Evolutionary conservation across 768 basidiomycete genomes (phyloP).

Genomic region (Lactarius sp.): DNA sequence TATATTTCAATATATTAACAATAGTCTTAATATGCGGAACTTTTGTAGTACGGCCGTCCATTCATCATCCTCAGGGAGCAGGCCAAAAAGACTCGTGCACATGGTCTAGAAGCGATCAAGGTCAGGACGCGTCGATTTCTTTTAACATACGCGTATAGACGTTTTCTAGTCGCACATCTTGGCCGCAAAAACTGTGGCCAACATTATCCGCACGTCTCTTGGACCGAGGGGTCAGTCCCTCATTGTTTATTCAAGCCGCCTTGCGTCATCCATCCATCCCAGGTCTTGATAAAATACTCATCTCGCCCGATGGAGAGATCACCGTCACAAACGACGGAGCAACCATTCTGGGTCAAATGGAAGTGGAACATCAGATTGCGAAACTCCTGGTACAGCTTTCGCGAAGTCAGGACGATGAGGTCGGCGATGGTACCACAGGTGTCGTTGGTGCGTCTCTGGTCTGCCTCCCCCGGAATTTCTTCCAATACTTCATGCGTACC

Average conservation of each 20-base stretch:
- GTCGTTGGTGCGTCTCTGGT: slow-evolving; percentile 77
- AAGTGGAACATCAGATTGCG: slow-evolving; percentile 98
- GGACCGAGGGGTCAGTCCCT: slow-evolving; percentile 79
- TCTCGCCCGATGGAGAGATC: slow-evolving; percentile 96
- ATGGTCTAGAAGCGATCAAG: slow-evolving; percentile 95
- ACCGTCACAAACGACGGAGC: slow-evolving; percentile 99
- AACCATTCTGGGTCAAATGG: slow-evolving; percentile 97
- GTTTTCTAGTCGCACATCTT: slow-evolving; percentile 80
- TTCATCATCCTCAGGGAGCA: slow-evolving; percentile 97
- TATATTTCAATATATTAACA: neutral
- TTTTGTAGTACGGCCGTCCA: slow-evolving; percentile 79
- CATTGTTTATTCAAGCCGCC: neutral
- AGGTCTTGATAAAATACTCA: slow-evolving; percentile 95
- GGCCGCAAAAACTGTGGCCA: slow-evolving; percentile 88
- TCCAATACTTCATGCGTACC: neutral
- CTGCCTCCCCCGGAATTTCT: neutral
- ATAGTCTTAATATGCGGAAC: neutral
- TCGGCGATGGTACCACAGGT: slow-evolving; percentile 98
- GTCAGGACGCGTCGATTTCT: slow-evolving; percentile 38
- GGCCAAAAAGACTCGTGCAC: slow-evolving; percentile 82
- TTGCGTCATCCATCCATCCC: slow-evolving; percentile 7
- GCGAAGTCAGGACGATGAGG: slow-evolving; percentile 98
- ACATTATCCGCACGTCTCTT: slow-evolving; percentile 91
- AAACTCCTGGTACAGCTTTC: slow-evolving; percentile 95
- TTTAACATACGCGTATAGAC: slow-evolving; percentile 4